Percentiles rank a stretch among this genome's conserved stretches.
phyloP scores from a whole-genome alignment of 352 stramenopile species.

The Pythium chondricola region DNA sequence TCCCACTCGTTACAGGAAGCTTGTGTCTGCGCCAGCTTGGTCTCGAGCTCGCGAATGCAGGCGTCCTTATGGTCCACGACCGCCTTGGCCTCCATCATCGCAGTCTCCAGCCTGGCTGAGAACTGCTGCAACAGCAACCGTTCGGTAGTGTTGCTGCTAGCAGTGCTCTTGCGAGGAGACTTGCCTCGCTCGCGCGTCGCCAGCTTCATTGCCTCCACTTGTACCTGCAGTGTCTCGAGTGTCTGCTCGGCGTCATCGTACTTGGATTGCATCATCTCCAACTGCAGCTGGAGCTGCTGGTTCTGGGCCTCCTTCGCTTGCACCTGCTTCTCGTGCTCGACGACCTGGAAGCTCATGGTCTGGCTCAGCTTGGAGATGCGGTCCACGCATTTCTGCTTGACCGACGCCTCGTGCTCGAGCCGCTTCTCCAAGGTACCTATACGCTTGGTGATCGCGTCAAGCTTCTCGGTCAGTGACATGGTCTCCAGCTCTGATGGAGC shows the following conservation, averaged over 20 bases:
- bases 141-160: constrained; percentile 17
- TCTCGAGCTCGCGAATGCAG: constrained; percentile 45
- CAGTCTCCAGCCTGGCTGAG: constrained; percentile 39
- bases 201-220: constrained; percentile 36
- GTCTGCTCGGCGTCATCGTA: constrained; percentile 38
- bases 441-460: constrained; percentile 28
- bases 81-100: constrained; percentile 62
- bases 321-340: constrained; percentile 58
- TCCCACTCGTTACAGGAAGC: constrained; percentile 8
- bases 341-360: constrained; percentile 55
- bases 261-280: constrained; percentile 34
- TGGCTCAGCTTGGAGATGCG: constrained; percentile 65
- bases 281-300: constrained; percentile 21
- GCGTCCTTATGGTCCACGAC: constrained; percentile 66
- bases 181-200: background rate
- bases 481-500: constrained; percentile 13
- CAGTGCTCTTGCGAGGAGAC: constrained; percentile 7
- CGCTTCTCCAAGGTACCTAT: constrained; percentile 30
- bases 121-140: constrained; percentile 48
- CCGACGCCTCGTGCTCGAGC: constrained; percentile 33
- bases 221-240: constrained; percentile 33
- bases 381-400: constrained; percentile 69
- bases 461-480: constrained; percentile 40
- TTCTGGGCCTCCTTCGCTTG: constrained; percentile 36
- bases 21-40: constrained; percentile 23